Conservation (phyloP, 305 asterid genomes). For the Solanum hybrid region DNA sequence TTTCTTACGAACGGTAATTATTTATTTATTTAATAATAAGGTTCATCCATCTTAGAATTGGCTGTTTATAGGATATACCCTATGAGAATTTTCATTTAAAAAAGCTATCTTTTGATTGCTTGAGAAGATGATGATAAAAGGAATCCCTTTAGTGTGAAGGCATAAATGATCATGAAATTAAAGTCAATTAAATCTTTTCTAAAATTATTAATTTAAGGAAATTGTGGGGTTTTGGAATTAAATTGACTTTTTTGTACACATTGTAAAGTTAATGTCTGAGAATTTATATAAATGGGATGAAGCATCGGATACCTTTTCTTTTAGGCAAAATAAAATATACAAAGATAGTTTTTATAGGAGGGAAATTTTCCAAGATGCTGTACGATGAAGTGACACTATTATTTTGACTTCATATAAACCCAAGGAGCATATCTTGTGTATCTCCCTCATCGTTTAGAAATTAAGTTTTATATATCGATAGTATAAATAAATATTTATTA, state of each 20-base stretch:
- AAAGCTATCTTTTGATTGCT: not conserved
- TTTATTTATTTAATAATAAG: too few species aligned
- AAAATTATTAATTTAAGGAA: constrained; percentile 1
- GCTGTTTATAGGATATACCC: not conserved
- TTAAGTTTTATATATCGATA: not conserved
- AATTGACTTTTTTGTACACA: constrained; percentile 9
- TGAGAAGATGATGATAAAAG: constrained; percentile 3
- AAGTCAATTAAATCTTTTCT: not conserved
- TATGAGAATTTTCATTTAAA: not conserved
- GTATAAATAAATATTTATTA: not conserved
- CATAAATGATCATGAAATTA: not conserved
- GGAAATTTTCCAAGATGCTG: not conserved
- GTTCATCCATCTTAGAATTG: not conserved
- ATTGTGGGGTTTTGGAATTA: constrained; percentile 7
- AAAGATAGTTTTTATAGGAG: not conserved
- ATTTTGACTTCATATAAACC: not conserved
- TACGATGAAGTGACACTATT: constrained; percentile 7
- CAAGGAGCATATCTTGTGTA: not conserved
- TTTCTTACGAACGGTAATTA: not conserved
- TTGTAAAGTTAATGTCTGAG: not conserved
- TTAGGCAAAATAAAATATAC: not conserved
- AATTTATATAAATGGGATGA: not conserved
- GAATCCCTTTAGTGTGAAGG: constrained; percentile 7
- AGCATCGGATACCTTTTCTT: constrained; percentile 11
- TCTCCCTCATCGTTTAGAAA: not conserved